phyloP scores from a whole-genome alignment of 495 filamentous ascomycete genomes.

The Chaetomium cochliodes region DNA sequence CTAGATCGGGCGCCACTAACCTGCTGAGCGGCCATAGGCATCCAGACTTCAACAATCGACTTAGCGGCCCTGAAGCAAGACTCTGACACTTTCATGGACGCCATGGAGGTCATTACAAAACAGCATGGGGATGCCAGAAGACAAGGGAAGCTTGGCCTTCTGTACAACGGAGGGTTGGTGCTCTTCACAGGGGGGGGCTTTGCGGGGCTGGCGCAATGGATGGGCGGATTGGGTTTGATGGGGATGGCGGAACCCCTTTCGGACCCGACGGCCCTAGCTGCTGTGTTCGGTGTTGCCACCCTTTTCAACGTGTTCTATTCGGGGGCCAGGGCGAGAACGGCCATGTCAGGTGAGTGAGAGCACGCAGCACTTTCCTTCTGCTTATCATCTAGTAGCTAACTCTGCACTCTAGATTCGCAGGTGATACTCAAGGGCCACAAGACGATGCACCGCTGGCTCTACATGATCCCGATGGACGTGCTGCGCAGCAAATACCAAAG shows the following conservation, averaged over 20 bases:
- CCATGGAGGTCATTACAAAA: background rate
- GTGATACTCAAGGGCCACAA: background rate
- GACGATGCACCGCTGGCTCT: background rate
- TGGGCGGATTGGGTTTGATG: no score
- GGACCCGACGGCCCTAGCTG: no score
- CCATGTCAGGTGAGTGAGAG: no score
- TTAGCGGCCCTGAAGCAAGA: background rate
- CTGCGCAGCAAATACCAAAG: background rate
- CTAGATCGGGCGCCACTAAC: no score
- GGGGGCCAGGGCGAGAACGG: no score
- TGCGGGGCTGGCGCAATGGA: no score
- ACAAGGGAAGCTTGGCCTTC: background rate
- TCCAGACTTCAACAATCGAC: background rate
- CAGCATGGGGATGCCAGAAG: background rate
- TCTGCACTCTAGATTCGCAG: background rate
- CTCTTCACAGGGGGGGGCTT: no score
- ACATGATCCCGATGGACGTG: background rate
- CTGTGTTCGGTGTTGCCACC: no score
- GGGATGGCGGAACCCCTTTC: no score
- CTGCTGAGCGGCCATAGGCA: background rate
- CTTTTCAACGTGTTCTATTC: no score
- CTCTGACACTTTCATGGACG: background rate
- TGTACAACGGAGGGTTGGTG: no score
- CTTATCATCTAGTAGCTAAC: background rate
- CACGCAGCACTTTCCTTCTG: no score